phyloP scores from a whole-genome alignment of 441 rosid species.

The Euphorbia neoarborescens region DNA sequence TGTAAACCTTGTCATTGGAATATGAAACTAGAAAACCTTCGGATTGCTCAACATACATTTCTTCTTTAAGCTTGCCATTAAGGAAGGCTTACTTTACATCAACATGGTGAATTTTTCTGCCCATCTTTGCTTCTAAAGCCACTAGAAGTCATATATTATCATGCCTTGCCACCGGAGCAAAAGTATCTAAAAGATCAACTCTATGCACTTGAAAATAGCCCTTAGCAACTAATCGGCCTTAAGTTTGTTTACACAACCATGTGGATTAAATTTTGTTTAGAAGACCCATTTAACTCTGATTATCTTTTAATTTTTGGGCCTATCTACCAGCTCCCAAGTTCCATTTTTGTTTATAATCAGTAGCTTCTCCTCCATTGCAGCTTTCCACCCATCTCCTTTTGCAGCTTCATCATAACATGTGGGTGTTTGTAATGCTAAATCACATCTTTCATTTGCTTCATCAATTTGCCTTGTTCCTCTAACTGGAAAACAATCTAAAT shows the following conservation, averaged over 20 bases:
- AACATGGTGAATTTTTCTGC: neutral
- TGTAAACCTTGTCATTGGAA: neutral
- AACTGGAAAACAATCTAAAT: no score
- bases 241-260: neutral
- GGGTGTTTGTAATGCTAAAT: neutral
- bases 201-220: neutral
- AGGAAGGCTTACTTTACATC: neutral
- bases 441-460: neutral
- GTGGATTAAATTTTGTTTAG: neutral
- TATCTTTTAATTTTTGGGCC: no score
- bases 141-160: neutral
- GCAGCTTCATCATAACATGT: neutral
- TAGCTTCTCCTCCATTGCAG: neutral
- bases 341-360: no score
- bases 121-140: neutral
- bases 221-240: neutral
- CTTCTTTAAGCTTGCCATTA: neutral
- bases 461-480: neutral
- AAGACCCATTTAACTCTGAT: no score
- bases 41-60: neutral
- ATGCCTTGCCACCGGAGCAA: neutral
- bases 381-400: neutral
- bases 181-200: neutral
- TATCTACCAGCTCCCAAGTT: no score
- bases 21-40: neutral